Conservation (phyloP, 1,139 yeast genomes). For the Arxiozyma heterogenica region DNA sequence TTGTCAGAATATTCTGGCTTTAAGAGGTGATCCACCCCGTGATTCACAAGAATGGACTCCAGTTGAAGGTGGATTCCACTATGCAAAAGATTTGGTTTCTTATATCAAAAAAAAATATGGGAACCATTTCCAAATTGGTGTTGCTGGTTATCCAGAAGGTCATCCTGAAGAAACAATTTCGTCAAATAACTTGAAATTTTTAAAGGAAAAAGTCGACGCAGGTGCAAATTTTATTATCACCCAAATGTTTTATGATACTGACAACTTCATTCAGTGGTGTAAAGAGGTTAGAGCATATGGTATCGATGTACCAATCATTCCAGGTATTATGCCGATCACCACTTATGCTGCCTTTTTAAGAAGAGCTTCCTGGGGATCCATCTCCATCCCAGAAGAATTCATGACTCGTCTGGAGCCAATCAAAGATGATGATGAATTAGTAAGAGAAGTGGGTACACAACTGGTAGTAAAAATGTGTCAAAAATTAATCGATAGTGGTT, state of each 20-base stretch:
- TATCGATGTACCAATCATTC: slow-evolving; percentile 80
- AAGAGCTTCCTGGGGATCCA: slow-evolving; percentile 90
- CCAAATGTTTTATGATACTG: slow-evolving; percentile 88
- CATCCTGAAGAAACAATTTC: slow-evolving; percentile 68
- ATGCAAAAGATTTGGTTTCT: slow-evolving; percentile 56
- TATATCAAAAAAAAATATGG: slow-evolving; percentile 51
- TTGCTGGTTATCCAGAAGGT: slow-evolving; percentile 71
- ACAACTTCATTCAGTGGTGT: slow-evolving; percentile 79
- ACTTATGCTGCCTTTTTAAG: slow-evolving; percentile 87
- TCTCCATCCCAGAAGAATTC: slow-evolving; percentile 68
- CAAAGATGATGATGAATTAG: slow-evolving; percentile 82
- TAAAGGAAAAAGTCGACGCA: slow-evolving; percentile 82
- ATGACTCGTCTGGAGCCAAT: slow-evolving; percentile 66
- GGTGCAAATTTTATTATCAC: slow-evolving; percentile 93
- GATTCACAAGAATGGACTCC: slow-evolving; percentile 42
- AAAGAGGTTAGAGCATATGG: slow-evolving; percentile 60
- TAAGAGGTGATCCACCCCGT: slow-evolving; percentile 79
- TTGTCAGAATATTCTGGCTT: slow-evolving; percentile 83
- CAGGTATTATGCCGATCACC: slow-evolving; percentile 97
- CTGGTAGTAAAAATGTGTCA: slow-evolving; percentile 79
- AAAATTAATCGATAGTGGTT: slow-evolving; percentile 59
- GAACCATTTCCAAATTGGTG: slow-evolving; percentile 61
- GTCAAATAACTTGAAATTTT: slow-evolving; percentile 45
- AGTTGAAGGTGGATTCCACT: slow-evolving; percentile 58
- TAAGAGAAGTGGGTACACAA: slow-evolving; percentile 78